Percentiles rank a stretch among this genome's conserved stretches.
phyloP scores from a whole-genome alignment of 2,329 filamentous ascomycete species.

The Talaromyces albobiverticillius region DNA sequence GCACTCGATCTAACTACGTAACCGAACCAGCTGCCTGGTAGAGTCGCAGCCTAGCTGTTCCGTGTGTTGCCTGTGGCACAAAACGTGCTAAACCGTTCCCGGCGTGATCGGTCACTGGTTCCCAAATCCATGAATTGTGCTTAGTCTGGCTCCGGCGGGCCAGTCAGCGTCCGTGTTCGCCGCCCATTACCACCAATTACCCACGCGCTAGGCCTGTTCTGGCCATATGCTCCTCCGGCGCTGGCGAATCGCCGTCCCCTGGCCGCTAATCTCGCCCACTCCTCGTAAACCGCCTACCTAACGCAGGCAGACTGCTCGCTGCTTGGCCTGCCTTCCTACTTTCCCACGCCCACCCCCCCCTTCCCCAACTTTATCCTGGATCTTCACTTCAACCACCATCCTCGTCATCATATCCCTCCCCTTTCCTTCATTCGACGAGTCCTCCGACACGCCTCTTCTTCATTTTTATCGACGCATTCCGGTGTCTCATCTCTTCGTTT shows the following conservation, averaged over 20 bases:
- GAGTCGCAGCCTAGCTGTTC: too few relatives aligned
- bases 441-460: background rate
- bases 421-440: background rate
- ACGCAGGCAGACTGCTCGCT: background rate
- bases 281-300: background rate
- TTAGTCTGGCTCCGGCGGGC: background rate
- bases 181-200: slow-evolving; percentile 4
- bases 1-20: too few relatives aligned
- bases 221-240: too few relatives aligned
- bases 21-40: too few relatives aligned
- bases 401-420: slow-evolving; percentile 11
- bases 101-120: slow-evolving; percentile 6
- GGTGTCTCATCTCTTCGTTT: slow-evolving; percentile 10
- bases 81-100: slow-evolving; percentile 13
- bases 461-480: slow-evolving; percentile 1
- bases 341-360: slow-evolving; percentile 13
- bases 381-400: slow-evolving; percentile 18
- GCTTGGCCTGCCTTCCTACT: slow-evolving; percentile 2
- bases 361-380: slow-evolving; percentile 22
- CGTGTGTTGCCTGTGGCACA: too few relatives aligned
- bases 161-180: background rate
- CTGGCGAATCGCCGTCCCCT: slow-evolving; percentile 17
- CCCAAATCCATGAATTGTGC: background rate
- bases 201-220: slow-evolving; percentile 1
- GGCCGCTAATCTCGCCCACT: slow-evolving; percentile 6